Evolutionary conservation across 805 yeast species (phyloP), one percentile per base, ranked within the genome.

Genomic region (Suhomyces vadensis): DNA sequence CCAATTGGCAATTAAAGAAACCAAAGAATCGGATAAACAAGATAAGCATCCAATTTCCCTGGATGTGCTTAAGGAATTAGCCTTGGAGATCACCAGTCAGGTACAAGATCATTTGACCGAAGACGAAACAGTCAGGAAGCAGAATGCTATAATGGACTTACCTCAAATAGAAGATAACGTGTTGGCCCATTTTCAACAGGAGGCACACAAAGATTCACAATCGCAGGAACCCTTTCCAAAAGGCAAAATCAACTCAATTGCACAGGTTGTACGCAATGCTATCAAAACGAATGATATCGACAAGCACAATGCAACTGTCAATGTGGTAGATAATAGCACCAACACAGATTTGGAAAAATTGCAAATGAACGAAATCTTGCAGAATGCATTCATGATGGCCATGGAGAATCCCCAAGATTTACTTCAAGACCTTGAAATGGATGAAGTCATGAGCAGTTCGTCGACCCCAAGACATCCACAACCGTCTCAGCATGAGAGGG

Each of bases 321-420:
- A 11, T 7, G 7, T 17, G 9, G 11, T 19, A 9, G 46, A 38
- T 2, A 29, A 17, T n/a, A 20, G 20, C 9, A 14, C 11, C 2
- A 42, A 60, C 27, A 78, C 70, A 24, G 80, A 77, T 21, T 67
- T 83, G 46, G 87, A 83, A 54, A 73, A 68, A 42, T 56, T 67
- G 43, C 78, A 74, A 46, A 75, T 85, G 80, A 82, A 79, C 54
- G 85, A 79, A 51, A 85, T 85, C 50, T 75, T 85, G 73, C 88
- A 83, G 50, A 83, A 83, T 64, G 94, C 92, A 1, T 75, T 85
- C 67, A 78, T 79, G 37, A 74, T 86, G 83, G 94, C 91, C 0
- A 79, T 81, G 73, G 84, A 79, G 48, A 79, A 82, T 47, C 85
- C 85, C 51, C 58, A 61, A 55, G 61, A 77, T 62, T 54, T 74